phyloP scores from a whole-genome alignment of 2,329 filamentous ascomycete species.

The Pseudogymnoascus sp. region DNA sequence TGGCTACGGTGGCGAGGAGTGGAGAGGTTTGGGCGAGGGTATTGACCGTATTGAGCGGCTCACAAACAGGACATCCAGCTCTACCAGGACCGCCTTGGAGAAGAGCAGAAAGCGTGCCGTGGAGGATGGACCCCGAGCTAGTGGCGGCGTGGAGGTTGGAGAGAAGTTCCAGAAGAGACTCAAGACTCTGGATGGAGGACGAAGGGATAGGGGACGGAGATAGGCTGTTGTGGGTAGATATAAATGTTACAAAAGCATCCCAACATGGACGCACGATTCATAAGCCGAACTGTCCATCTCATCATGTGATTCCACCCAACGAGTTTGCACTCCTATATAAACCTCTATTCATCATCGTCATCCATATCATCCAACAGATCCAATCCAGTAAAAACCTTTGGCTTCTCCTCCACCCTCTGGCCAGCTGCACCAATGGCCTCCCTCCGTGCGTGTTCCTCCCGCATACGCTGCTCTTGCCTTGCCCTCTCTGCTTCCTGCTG shows the following conservation, averaged over 20 bases:
- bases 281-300: too few relatives aligned
- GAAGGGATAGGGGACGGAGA: slow-evolving; percentile 34
- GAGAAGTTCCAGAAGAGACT: slow-evolving; percentile 67
- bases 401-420: slow-evolving; percentile 33
- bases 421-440: slow-evolving; percentile 22
- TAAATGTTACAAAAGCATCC: not conserved
- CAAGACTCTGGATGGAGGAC: slow-evolving; percentile 42
- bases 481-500: slow-evolving; percentile 26
- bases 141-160: slow-evolving; percentile 60
- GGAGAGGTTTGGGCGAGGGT: slow-evolving; percentile 76
- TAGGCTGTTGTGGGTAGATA: not conserved
- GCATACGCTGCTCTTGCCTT: slow-evolving; percentile 30
- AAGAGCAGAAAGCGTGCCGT: slow-evolving; percentile 77
- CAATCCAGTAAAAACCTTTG: slow-evolving; percentile 33
- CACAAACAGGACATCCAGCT: slow-evolving; percentile 62
- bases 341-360: slow-evolving; percentile 31
- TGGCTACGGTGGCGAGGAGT: slow-evolving; percentile 89
- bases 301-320: too few relatives aligned
- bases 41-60: slow-evolving; percentile 80
- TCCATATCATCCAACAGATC: slow-evolving; percentile 38
- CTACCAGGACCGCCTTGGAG: slow-evolving; percentile 55
- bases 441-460: slow-evolving; percentile 21
- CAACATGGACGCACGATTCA: not conserved
- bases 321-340: not conserved
- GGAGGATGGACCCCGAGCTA: slow-evolving; percentile 67